Evolutionary conservation across 2,329 filamentous ascomycete species (phyloP), one percentile per base, ranked within the genome.

Genomic region (Ceratocystis colombiana): DNA sequence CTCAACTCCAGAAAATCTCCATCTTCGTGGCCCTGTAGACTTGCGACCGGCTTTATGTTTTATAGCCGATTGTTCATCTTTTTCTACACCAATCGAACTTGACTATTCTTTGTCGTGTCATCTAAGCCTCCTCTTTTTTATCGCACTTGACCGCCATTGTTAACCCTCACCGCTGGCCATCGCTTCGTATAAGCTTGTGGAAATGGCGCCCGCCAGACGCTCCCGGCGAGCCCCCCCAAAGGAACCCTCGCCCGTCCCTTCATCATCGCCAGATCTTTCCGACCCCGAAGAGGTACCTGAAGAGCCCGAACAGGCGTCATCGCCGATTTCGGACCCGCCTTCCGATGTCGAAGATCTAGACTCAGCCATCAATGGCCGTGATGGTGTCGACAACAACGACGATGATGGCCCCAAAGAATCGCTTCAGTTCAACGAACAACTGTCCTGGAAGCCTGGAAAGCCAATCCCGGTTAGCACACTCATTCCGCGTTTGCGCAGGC

Each of bases 381-480:
- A 41, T 41, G 37, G 37, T 12, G 37, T 15, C 30, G 68, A 69
- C 64, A 73, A 74, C 64, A 69, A 72, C 67, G 55, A 20, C 17
- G 72, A 71, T 55, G 77, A 62, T 25, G 67, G 61, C 28, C 64
- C 64, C 33, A 45, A 37, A 22, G 61, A 66, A 62, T 44, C 75
- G 66, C 83, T 99, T 61, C 79, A 85, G 71, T 97, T 97, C 80
- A 84, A 92, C 72, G 87, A 96, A 73, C 81, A 90, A 69, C 80
- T 99, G 67, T 89, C 90, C 74, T 96, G 94, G 89, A 88, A 88
- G 73, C 90, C 92, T 55, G 94, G 93, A 68, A 94, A 90, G 76
- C 85, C 91, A 64, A 96, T 99, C 72, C 80, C 88, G 46, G 89
- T 92, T 61, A 86, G 84, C 70, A 90, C 92, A 70, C 84, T 99